Evolutionary conservation across 2,329 filamentous ascomycete genomes (phyloP), one percentile per base, ranked within the genome.

Genomic region (Colletotrichum coccodes): DNA sequence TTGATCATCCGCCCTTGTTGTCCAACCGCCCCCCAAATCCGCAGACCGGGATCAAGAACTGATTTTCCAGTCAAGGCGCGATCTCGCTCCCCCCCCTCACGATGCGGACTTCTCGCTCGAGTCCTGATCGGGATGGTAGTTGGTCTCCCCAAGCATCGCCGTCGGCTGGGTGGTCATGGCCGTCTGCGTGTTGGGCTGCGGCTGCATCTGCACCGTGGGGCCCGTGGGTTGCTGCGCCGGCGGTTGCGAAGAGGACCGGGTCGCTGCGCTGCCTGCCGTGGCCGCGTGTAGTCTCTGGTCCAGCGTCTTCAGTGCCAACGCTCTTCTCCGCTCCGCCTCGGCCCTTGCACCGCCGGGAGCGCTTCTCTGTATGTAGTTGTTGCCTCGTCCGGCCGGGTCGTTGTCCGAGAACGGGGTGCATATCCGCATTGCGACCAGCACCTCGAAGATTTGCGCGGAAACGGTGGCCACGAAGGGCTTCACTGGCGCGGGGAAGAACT

Each of bases 261-360:
- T 21, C 47, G 85, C 76, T 32, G 83, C 78, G 53, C 86, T 81
- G 68, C 80, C 86, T 38, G 85, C 85, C 18, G 92, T 91, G 4
- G 94, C 94, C n/a, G 94, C 92, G 79, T 96, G 93, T 60, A 99
- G 84, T 72, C 96, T 88, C 82, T 98, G 94, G 79, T 99, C 96
- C 62, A 99, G 83, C 4, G 95, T 95, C 77, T 95, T 95, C 64
- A 99, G 85, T 1, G 96, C 96, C 72, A 99, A 83, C 0, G 95
- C 95, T 72, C 96, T 89, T 77, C 96, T 89, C 72, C 96, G 86
- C 83, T 98, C 96, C 0, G 95, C 95, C 80, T 98, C 96, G 57
- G 96, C 95, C 68, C 95, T 90, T 57, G 95, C 93, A 59, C 90
- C 89, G 14, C 91, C 87, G 12, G 87, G 90, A 6, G 85, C 87